Conservation (phyloP, 805 yeast genomes). For the Candida qinlingensis region DNA sequence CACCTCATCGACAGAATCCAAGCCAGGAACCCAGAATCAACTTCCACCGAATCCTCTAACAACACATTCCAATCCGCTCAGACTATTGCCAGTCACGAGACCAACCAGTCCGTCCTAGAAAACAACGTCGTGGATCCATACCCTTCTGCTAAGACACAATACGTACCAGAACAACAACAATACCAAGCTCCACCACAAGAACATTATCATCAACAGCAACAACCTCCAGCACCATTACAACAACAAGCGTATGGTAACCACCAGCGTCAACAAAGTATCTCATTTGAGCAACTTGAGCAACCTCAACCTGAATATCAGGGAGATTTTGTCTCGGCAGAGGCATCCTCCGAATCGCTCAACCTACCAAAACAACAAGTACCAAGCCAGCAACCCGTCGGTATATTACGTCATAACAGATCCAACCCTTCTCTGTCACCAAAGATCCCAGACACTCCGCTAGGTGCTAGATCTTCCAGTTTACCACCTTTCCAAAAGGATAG, state of each 20-base stretch:
- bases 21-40: background rate
- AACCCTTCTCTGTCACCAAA: slow-evolving; percentile 9
- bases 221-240: background rate
- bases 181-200: background rate
- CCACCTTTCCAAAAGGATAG: slow-evolving; percentile 4
- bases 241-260: background rate
- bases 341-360: background rate
- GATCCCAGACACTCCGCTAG: slow-evolving; percentile 19
- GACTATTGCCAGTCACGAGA: slow-evolving; percentile 1
- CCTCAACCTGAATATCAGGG: too few relatives aligned
- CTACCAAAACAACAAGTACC: background rate
- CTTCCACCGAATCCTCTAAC: slow-evolving; percentile 6
- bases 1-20: background rate
- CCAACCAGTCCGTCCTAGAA: slow-evolving; percentile 3
- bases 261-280: background rate
- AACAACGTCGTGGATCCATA: slow-evolving; percentile 7
- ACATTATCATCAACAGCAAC: background rate
- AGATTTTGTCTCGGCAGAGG: background rate
- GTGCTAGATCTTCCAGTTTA: slow-evolving; percentile 20
- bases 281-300: background rate
- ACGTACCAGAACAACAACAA: background rate
- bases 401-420: slow-evolving; percentile 5
- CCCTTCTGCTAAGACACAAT: background rate
- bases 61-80: slow-evolving; percentile 7
- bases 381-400: background rate